These are phyloP conservation scores for Meredithiella fracta DNA, from an alignment of 2,329 filamentous ascomycete genomes.

Conservation along the genomic window DNA sequence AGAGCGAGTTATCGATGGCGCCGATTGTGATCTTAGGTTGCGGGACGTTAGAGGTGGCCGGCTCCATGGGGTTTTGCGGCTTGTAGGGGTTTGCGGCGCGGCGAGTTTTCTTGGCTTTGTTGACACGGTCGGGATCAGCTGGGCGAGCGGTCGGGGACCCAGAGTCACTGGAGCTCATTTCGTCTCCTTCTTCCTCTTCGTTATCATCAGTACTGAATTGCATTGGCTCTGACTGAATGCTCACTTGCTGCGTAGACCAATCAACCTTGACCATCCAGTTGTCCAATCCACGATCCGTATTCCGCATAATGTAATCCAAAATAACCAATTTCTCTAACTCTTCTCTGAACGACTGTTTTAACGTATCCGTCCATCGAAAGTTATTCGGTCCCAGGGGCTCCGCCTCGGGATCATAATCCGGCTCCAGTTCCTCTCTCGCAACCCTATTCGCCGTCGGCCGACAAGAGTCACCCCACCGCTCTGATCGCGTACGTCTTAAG, in stretches of 20 bases:
- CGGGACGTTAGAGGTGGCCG: constrained; percentile 28
- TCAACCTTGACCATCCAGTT: constrained; percentile 99
- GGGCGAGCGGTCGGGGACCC: constrained; percentile 32
- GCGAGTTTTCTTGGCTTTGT: constrained; percentile 23
- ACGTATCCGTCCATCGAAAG: constrained; percentile 71
- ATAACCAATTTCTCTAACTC: constrained; percentile 95
- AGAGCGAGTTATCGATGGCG: constrained; percentile 93
- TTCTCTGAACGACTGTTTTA: constrained; percentile 87
- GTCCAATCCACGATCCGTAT: constrained; percentile 88
- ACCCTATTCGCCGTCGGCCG: constrained; percentile 39
- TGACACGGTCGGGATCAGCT: constrained; percentile 26
- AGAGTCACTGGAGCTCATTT: constrained; percentile 21
- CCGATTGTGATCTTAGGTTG: constrained; percentile 58
- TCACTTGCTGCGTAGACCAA: constrained; percentile 64
- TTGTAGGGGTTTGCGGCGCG: constrained; percentile 50
- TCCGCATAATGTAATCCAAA: constrained; percentile 96
- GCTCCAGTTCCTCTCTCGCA: constrained; percentile 26
- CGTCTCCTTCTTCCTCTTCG: constrained; percentile 26
- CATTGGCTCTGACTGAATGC: constrained; percentile 67
- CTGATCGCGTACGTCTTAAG: constrained; percentile 47
- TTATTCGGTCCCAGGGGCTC: constrained; percentile 30
- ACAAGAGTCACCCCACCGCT: constrained; percentile 64
- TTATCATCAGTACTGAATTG: constrained; percentile 45
- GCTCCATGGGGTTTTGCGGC: constrained; percentile 70
- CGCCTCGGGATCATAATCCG: constrained; percentile 24